Base-by-base conservation (phyloP, 2,329 filamentous ascomycete genomes). In the Rosellinia necatrix region DNA sequence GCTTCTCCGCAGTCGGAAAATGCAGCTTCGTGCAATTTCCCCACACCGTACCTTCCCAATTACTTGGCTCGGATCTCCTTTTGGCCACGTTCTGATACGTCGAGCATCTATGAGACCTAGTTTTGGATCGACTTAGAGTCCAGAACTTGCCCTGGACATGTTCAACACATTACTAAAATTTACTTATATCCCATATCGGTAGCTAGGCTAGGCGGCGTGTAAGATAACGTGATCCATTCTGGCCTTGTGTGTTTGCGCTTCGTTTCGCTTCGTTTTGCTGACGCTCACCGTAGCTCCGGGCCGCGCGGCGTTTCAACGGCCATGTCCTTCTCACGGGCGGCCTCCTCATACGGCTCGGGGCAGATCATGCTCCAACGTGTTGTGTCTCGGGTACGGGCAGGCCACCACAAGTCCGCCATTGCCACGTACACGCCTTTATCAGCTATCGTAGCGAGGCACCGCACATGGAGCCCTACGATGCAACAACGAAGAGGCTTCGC, bases 401-500 rank as follows among this genome's bases (percentile, higher is more conserved):
- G 19, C 22, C 42, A 19, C 22, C 42, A 37, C 19, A 56, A 48
- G 43, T 37, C 40, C 19, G 29, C n/a, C 12, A 6, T 21, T 21
- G 32, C 32, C 34, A 10, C 32, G 12, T 27, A 21, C 15, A 6
- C 44, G 21, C 25, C 25, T 37, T 15, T 48, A 3, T 6, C 15
- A 8, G 30, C 25, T 12, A n/a, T n/a, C n/a, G 29, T 30, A 25
- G 17, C 17, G 32, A 48, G 35, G 29, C 49, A 49, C 24, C 41
- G 49, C 21, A 30, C 21, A 47, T 48, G 47, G 29, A 34, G 15
- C 29, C 19, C 25, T 30, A 17, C 29, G 6, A 21, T 32, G 21
- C 17, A 22, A 15, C 60, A 59, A 10, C 21, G 41, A 27, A 67
- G 71, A 57, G 60, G 62, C 17, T 32, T 64, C 25, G 41, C 59